These are phyloP conservation scores for Bacidia rubella DNA, from an alignment of 495 filamentous ascomycete genomes.

Conservation along the genomic window DNA sequence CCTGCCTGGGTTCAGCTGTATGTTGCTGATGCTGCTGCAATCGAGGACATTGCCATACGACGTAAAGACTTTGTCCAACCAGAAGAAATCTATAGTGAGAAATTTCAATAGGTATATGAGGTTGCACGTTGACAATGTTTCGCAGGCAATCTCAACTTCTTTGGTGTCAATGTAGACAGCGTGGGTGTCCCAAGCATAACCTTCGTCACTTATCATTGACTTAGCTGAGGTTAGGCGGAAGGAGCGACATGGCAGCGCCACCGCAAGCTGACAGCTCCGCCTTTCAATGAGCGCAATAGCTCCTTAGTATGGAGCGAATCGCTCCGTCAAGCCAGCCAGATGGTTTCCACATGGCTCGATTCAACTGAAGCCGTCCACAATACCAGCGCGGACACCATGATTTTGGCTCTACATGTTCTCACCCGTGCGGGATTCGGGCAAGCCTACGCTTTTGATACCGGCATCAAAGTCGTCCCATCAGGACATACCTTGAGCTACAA, in stretches of 20 bases:
- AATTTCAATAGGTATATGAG: not conserved
- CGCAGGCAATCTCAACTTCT: not conserved
- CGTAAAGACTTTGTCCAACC: conserved; percentile 5
- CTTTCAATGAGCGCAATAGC: conserved; percentile 34
- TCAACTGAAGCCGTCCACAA: conserved; percentile 13
- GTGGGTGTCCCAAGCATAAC: not conserved
- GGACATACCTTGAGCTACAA: conserved; percentile 15
- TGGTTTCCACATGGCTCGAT: conserved; percentile 27
- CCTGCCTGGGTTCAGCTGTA: not conserved
- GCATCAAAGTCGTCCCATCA: conserved; percentile 3
- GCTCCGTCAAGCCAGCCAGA: conserved; percentile 24
- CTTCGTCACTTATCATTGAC: no score
- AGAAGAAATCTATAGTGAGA: conserved; percentile 1
- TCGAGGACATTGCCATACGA: conserved; percentile 1
- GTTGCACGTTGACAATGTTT: not conserved
- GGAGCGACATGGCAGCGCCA: conserved; percentile 32
- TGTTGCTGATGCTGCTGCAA: not conserved
- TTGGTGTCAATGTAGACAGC: not conserved
- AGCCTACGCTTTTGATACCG: conserved; percentile 21
- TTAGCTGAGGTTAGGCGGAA: conserved; percentile 12
- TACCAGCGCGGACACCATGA: conserved; percentile 23
- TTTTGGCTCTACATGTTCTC: conserved; percentile 30
- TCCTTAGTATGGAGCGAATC: conserved; percentile 24
- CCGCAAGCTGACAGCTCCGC: conserved; percentile 24
- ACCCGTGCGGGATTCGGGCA: conserved; percentile 28